Evolutionary conservation across 2,329 filamentous ascomycete genomes (phyloP), one percentile per base, ranked within the genome.

Genomic region (Mollisiaceae sp.): DNA sequence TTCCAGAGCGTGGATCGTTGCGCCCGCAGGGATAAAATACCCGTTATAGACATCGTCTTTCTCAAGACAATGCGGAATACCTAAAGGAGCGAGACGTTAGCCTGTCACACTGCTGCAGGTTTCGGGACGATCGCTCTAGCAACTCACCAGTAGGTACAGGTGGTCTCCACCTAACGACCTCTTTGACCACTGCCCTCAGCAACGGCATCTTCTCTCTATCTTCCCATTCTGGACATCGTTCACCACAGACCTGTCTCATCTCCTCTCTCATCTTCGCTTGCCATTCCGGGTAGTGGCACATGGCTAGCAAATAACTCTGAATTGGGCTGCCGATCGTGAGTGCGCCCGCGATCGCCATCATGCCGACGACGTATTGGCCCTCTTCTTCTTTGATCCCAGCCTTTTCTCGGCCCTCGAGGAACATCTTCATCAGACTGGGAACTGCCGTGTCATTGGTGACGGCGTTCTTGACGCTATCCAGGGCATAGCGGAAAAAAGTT

Each of bases 71-170:
- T 83, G 71, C 41, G 71, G 71, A 5, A 79, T 76, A 9, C 75
- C 75, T 35, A 77, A 38, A 36, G 24, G 8, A 38, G 14, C 22
- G 50, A 54, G 24, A n/a, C 50, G 12, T 54, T 50, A 50, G 45
- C 22, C 43, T 4, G 20, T 27, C n/a, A 9, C 45, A 12, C 45
- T 32, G 22, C 50, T 54, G 50, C 50, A 54, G 14, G 50, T 54
- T n/a, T 54, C 50, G 50, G 50, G 50, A 54, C 50, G 24, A 11
- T 41, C 41, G 38, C 27, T 43, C n/a, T 22, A 9, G 12, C 27
- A 20, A 71, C 77, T 43, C 66, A 79, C 83, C 82, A 39, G 83
- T 85, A 5, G 83, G 83, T 11, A 85, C 83, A 4, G 83, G 82
- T 35, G 83, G 82, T 60, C 83, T 77, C 82, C 83, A 73, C 22